Conservation (phyloP, 2,329 filamentous ascomycete genomes). For the Dactylellina drechsleri region DNA sequence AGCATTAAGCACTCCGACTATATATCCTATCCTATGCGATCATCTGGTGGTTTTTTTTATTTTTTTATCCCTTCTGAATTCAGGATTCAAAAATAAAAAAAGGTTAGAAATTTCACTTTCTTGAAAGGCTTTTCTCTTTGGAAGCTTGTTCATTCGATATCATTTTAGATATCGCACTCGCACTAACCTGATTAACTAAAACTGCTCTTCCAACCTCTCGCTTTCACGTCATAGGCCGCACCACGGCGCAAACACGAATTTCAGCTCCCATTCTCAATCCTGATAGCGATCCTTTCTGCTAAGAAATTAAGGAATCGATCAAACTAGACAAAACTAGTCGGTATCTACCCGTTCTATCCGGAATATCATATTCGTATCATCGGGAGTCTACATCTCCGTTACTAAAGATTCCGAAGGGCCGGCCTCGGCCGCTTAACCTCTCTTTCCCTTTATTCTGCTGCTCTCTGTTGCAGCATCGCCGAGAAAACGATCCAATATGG, state of each 20-base stretch:
- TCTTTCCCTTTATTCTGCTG: slow-evolving; percentile 3
- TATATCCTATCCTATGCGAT: no score
- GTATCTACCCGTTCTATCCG: neutral
- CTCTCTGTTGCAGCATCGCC: neutral
- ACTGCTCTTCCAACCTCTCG: slow-evolving; percentile 24
- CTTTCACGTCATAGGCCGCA: slow-evolving; percentile 11
- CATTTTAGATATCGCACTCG: neutral
- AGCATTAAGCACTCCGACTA: no score
- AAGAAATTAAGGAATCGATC: slow-evolving; percentile 9
- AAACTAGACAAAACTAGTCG: neutral
- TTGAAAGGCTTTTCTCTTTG: no score
- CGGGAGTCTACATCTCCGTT: neutral
- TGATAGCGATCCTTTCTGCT: slow-evolving; percentile 5
- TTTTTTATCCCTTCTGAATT: no score
- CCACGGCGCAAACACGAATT: neutral
- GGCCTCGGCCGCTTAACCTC: slow-evolving; percentile 14
- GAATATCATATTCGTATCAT: neutral
- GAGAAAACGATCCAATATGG: slow-evolving; percentile 17
- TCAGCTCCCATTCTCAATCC: neutral
- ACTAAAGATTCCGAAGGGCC: slow-evolving; percentile 14
- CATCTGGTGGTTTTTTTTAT: no score
- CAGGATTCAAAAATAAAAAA: no score
- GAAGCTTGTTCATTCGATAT: neutral
- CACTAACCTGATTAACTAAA: neutral
- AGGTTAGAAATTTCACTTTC: no score